A percentile compares a stretch with the other conserved stretches of the same genome.
Conservation (phyloP, 768 basidiomycete genomes). For the Clitopilus passeckerianus region DNA sequence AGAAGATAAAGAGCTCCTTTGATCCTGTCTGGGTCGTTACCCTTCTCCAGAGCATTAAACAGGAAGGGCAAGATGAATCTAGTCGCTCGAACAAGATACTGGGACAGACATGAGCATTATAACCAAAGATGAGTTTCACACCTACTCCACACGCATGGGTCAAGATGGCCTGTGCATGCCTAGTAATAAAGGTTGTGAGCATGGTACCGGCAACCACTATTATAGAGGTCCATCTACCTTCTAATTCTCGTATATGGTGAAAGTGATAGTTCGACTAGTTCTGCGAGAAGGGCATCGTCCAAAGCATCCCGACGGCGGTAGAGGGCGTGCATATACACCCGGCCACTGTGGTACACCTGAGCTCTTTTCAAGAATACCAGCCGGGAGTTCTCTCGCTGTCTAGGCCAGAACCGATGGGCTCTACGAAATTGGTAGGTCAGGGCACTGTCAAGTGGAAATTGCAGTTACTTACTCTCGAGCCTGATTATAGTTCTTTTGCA, state of each 20-base stretch:
- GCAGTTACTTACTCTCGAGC: slow-evolving; percentile 48
- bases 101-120: background rate
- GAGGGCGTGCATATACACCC: slow-evolving; percentile 72
- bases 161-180: slow-evolving; percentile 65
- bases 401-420: slow-evolving; percentile 59
- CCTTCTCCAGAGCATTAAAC: slow-evolving; percentile 60
- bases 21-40: slow-evolving; percentile 87
- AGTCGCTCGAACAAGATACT: slow-evolving; percentile 74
- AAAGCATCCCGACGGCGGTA: slow-evolving; percentile 69
- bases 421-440: slow-evolving; percentile 23
- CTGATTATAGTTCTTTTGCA: slow-evolving; percentile 65
- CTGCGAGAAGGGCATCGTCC: slow-evolving; percentile 66
- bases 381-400: slow-evolving; percentile 74
- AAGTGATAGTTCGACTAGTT: slow-evolving; percentile 69
- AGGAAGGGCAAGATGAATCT: slow-evolving; percentile 56
- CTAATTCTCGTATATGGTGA: slow-evolving; percentile 78
- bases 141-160: slow-evolving; percentile 62
- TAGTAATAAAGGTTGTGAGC: slow-evolving; percentile 18
- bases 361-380: slow-evolving; percentile 73
- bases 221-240: slow-evolving; percentile 34
- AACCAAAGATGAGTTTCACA: background rate
- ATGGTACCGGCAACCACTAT: no score
- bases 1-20: slow-evolving; percentile 89
- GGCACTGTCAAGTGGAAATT: background rate
- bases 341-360: slow-evolving; percentile 70